Evolutionary conservation across 805 yeast genomes (phyloP).

Genomic region (Suhomyces sp.): DNA sequence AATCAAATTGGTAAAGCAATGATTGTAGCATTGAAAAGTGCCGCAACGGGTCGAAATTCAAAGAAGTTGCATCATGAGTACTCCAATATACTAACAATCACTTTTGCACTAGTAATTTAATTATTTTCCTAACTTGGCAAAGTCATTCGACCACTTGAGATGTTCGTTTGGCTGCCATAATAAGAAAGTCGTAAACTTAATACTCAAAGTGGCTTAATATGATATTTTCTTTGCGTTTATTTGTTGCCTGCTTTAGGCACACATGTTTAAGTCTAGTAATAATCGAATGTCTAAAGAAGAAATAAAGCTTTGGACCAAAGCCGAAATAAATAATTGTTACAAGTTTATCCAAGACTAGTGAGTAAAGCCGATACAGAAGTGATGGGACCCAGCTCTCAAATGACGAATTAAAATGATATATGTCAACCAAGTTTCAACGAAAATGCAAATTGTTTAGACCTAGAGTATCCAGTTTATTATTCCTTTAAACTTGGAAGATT

Average conservation of each 20-base stretch:
- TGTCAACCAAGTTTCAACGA: neutral
- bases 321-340: neutral
- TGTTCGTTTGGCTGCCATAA: neutral
- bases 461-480: constrained; percentile 22
- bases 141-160: neutral
- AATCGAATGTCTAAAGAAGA: neutral
- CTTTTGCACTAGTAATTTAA: neutral
- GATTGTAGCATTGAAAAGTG: neutral
- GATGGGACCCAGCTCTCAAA: neutral
- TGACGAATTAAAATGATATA: neutral
- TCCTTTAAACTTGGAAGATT: constrained; percentile 7
- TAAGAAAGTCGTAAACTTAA: no score
- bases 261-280: neutral
- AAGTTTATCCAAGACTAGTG: neutral
- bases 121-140: neutral
- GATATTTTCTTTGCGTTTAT: neutral
- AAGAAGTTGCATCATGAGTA: neutral
- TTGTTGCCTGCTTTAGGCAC: neutral
- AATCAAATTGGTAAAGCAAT: neutral
- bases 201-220: no score
- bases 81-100: neutral
- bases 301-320: neutral
- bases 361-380: neutral
- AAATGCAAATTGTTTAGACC: constrained; percentile 9
- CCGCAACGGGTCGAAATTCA: neutral